These are phyloP conservation scores for Angomonas deanei DNA, from an alignment of 208 protist genomes.

Conservation along the genomic window DNA sequence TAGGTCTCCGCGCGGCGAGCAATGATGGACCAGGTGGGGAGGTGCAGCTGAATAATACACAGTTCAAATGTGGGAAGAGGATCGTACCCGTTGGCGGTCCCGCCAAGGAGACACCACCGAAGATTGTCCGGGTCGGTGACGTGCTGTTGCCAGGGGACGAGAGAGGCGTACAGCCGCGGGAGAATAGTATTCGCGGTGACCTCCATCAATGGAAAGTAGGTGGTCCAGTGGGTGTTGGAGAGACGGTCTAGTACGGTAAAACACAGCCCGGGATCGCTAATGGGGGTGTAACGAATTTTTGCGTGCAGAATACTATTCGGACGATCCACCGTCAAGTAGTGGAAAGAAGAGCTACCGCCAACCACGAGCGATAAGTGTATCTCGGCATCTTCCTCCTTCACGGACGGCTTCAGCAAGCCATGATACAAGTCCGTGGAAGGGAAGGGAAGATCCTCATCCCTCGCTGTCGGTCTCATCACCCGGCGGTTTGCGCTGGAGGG, in stretches of 20 bases:
- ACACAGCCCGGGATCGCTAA: neutral
- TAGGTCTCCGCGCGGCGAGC: slow-evolving; percentile 26
- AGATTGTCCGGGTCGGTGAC: slow-evolving; percentile 3
- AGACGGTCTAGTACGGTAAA: neutral
- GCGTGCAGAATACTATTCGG: neutral
- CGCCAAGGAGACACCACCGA: slow-evolving; percentile 62
- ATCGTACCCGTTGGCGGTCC: slow-evolving; percentile 46
- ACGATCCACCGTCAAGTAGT: neutral
- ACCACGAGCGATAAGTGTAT: slow-evolving; percentile 22
- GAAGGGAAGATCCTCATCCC: too few relatives aligned
- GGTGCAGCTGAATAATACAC: slow-evolving; percentile 31
- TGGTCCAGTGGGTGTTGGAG: slow-evolving; percentile 22
- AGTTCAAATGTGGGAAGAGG: slow-evolving; percentile 48
- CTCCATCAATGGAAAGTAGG: slow-evolving; percentile 31
- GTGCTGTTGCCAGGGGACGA: slow-evolving; percentile 40
- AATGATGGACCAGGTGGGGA: slow-evolving; percentile 13
- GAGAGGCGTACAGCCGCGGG: slow-evolving; percentile 48
- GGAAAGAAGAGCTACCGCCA: slow-evolving; percentile 10
- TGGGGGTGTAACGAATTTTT: neutral
- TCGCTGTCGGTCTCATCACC: too few relatives aligned
- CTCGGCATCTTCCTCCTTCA: slow-evolving; percentile 2
- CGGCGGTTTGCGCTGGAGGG: too few relatives aligned
- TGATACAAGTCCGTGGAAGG: too few relatives aligned
- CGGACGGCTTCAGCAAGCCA: too few relatives aligned
- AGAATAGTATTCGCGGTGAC: slow-evolving; percentile 17